These are phyloP conservation scores for Castanea sativa DNA, from an alignment of 306 rosid species.

Conservation along the genomic window DNA sequence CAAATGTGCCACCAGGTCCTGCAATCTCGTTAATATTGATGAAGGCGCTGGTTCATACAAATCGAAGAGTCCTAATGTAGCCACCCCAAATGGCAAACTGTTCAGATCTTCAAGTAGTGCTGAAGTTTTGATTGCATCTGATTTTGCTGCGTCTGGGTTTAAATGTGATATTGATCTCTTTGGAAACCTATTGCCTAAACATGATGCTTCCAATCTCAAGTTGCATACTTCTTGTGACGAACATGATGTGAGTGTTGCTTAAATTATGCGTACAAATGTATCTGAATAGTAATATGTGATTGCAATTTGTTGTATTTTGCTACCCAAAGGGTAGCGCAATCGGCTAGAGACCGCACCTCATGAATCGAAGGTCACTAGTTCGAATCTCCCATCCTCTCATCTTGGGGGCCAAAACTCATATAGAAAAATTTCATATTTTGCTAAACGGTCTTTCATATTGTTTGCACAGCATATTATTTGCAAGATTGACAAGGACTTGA, in stretches of 20 bases:
- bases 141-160: conserved; percentile 54
- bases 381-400: neutral
- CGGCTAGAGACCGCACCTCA: too few species aligned
- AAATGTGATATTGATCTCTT: conserved; percentile 44
- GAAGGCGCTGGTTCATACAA: conserved; percentile 77
- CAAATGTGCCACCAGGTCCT: conserved; percentile 29
- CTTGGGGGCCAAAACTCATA: too few species aligned
- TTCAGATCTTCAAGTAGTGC: conserved; percentile 52
- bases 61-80: conserved; percentile 36
- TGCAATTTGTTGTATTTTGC: neutral
- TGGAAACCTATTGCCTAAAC: conserved; percentile 39
- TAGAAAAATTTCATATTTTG: conserved; percentile 16
- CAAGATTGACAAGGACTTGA: conserved; percentile 57
- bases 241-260: conserved; percentile 60
- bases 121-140: conserved; percentile 31
- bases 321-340: too few species aligned
- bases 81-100: conserved; percentile 35
- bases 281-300: conserved; percentile 11
- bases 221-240: conserved; percentile 30
- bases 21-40: conserved; percentile 40
- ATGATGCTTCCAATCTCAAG: conserved; percentile 27
- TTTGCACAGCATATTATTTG: conserved; percentile 49
- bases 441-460: conserved; percentile 32
- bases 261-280: conserved; percentile 16
- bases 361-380: neutral